Evolutionary conservation across 2,329 filamentous ascomycete genomes (phyloP), one percentile per base, ranked within the genome.

Genomic region (Colletotrichum endophyticum): DNA sequence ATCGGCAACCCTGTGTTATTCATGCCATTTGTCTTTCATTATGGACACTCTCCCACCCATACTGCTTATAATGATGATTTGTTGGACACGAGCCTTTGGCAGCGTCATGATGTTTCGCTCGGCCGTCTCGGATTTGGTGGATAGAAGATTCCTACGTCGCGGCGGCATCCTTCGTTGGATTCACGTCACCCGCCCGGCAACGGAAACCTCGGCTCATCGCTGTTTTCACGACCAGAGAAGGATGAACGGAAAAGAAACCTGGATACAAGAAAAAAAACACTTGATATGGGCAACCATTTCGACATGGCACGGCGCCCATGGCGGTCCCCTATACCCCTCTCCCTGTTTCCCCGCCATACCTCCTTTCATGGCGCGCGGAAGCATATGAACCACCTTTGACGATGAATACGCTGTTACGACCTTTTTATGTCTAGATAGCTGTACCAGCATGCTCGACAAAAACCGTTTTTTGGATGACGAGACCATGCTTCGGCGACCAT

Each of bases 371-470:
- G 75, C 75, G 75, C 75, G 71, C 61, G 72, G 75, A 66, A 77
- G 67, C 75, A 77, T 71, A 77, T 75, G 75, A 77, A 77, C 75
- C 75, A 75, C 75, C 75, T 83, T 84, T 87, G 85, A 87, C 84
- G 85, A 87, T 85, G 84, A 86, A 78, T 78, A 85, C 84, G 84
- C 84, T 86, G 86, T 87, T 83, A 87, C 84, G 85, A 87, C 84
- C 82, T 86, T 57, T 76, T 76, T 83, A 87, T 83, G 85, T 87
- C 85, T 86, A 87, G 85, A 87, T 85, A 86, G 84, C 84, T 83
- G 83, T 81, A 82, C 81, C 81, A 80, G 81, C 84, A 80, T 80
- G 68, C 73, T 77, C 77, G 75, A 78, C 75, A 79, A 76, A 71
- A 68, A 30, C 73, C 73, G 68, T 66, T 59, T 72, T 73, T 76